A percentile compares a stretch with the other conserved stretches of the same genome.
These are phyloP conservation scores for Diophrys appendiculata DNA, from an alignment of 73 alveolate species.

Conservation along the genomic window DNA sequence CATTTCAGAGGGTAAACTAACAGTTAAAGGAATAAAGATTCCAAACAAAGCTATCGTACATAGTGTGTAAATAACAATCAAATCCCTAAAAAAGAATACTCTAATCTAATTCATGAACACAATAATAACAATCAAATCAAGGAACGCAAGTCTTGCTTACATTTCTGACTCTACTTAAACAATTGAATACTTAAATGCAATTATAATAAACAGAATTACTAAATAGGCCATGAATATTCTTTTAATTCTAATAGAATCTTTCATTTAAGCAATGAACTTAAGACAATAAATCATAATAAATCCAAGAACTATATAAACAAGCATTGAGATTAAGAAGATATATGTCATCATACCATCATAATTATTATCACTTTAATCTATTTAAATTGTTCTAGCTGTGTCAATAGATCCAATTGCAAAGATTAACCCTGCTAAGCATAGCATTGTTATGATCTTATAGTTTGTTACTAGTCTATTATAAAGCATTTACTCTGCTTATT, in stretches of 20 bases:
- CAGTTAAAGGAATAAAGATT: neutral
- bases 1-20: neutral
- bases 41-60: neutral
- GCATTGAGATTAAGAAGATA: neutral
- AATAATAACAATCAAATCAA: neutral
- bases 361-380: neutral
- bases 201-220: too few species aligned
- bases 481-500: neutral
- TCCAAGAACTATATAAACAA: neutral
- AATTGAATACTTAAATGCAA: neutral
- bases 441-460: neutral
- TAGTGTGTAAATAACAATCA: neutral
- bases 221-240: neutral
- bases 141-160: too few species aligned
- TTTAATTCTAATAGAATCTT: too few species aligned
- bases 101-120: neutral
- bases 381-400: neutral
- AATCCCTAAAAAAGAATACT: slow-evolving; percentile 8
- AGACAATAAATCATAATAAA: too few species aligned
- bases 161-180: too few species aligned
- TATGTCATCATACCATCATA: neutral
- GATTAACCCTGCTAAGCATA: neutral
- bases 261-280: too few species aligned
- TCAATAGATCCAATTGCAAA: neutral
- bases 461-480: slow-evolving; percentile 9